Percentiles rank a stretch among this genome's conserved stretches.
Evolutionary conservation across 257 asterid genomes (phyloP).

Genomic region (Penstemon newberryi): DNA sequence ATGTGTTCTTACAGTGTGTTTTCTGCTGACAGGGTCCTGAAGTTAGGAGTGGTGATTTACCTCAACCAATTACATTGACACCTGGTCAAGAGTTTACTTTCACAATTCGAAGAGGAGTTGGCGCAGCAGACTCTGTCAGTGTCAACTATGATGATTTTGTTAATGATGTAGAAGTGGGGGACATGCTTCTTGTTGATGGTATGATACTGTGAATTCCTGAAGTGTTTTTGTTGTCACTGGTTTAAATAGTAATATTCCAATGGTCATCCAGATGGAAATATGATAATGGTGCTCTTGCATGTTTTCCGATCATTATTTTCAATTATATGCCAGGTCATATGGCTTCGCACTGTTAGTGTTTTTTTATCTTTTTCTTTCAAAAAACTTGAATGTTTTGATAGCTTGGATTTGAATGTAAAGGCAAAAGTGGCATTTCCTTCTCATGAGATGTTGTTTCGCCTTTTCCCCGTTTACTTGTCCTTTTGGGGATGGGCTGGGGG

Average conservation of each 20-base stretch:
- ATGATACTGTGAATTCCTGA: constrained; percentile 21
- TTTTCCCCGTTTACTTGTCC: too few species aligned
- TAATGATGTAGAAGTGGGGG: constrained; percentile 91
- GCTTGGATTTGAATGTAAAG: too few species aligned
- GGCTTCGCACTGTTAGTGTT: background rate
- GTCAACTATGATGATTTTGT: constrained; percentile 99
- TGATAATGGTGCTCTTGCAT: background rate
- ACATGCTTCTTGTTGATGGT: constrained; percentile 99
- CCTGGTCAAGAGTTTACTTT: constrained; percentile 95
- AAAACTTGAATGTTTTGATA: background rate
- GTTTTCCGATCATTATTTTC: background rate
- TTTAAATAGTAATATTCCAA: constrained; percentile 7
- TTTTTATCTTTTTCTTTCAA: background rate
- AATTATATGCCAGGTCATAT: background rate
- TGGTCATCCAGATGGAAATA: constrained; percentile 16
- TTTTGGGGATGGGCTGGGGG: background rate
- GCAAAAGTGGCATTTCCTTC: background rate
- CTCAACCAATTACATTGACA: constrained; percentile 76
- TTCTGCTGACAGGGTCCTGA: constrained; percentile 88
- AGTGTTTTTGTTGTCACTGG: background rate
- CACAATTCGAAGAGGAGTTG: constrained; percentile 95
- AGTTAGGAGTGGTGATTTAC: constrained; percentile 99
- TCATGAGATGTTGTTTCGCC: background rate
- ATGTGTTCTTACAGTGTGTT: too few species aligned
- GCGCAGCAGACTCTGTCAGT: constrained; percentile 86